These are phyloP conservation scores for Penicillium bovifimosum DNA, from an alignment of 495 filamentous ascomycete species.

Conservation along the genomic window DNA sequence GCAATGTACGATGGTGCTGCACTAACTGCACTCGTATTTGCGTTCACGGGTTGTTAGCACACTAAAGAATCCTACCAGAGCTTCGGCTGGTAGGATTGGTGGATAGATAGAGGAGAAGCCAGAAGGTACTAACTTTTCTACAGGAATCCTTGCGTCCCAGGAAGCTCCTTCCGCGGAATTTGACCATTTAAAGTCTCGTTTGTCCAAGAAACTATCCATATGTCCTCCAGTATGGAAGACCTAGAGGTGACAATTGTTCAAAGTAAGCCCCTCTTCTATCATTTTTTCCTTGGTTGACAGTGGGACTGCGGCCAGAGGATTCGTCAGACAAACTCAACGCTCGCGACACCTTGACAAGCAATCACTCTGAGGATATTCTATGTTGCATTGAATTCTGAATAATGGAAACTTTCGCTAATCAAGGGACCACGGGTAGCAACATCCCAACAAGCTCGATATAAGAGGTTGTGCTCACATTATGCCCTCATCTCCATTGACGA, in stretches of 20 bases:
- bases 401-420: background rate
- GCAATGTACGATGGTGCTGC: no score
- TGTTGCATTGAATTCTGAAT: background rate
- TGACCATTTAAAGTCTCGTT: background rate
- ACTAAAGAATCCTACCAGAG: no score
- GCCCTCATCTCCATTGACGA: background rate
- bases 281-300: background rate
- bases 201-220: background rate
- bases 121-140: background rate
- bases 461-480: background rate
- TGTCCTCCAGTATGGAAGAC: background rate
- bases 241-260: background rate
- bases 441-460: background rate
- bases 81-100: no score
- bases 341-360: background rate
- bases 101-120: no score
- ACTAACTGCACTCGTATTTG: no score
- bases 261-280: background rate
- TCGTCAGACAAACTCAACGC: background rate
- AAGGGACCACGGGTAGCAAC: background rate
- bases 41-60: no score
- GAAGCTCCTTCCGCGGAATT: background rate
- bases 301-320: background rate
- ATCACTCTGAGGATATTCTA: background rate
- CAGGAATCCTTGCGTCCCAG: background rate